These are phyloP conservation scores for Botrytis aclada DNA, from an alignment of 2,329 filamentous ascomycete genomes.

Conservation along the genomic window DNA sequence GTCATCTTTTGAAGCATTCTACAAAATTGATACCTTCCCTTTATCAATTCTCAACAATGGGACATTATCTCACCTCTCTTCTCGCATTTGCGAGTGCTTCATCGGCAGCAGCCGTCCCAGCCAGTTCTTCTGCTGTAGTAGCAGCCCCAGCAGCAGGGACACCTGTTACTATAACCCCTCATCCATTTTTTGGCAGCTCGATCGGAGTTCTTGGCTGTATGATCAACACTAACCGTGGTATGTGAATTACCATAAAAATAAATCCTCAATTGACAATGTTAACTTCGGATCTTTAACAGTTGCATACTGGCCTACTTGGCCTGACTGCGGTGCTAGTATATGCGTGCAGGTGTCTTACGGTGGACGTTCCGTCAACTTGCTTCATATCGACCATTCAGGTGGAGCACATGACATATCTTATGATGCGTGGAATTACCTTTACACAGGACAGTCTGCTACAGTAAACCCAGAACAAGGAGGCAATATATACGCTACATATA, in stretches of 20 bases:
- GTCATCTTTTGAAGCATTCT: too few species aligned
- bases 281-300: neutral
- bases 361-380: neutral
- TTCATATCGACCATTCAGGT: conserved; percentile 8
- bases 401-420: conserved; percentile 9
- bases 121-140: too few species aligned
- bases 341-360: conserved; percentile 1
- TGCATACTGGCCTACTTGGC: conserved; percentile 8
- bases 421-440: conserved; percentile 13
- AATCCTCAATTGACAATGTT: neutral
- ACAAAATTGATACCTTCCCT: neutral
- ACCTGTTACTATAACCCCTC: conserved; percentile 4
- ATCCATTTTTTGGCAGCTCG: neutral
- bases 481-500: neutral
- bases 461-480: neutral
- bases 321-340: neutral
- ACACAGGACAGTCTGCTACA: neutral
- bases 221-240: conserved; percentile 7
- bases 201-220: conserved; percentile 8
- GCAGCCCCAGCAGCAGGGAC: neutral
- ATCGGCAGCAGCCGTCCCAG: neutral
- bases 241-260: neutral
- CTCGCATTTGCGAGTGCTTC: neutral
- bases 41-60: neutral
- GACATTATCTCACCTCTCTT: neutral